These are phyloP conservation scores for Paraphoma sp. DNA, from an alignment of 2,329 filamentous ascomycete species.

Conservation along the genomic window DNA sequence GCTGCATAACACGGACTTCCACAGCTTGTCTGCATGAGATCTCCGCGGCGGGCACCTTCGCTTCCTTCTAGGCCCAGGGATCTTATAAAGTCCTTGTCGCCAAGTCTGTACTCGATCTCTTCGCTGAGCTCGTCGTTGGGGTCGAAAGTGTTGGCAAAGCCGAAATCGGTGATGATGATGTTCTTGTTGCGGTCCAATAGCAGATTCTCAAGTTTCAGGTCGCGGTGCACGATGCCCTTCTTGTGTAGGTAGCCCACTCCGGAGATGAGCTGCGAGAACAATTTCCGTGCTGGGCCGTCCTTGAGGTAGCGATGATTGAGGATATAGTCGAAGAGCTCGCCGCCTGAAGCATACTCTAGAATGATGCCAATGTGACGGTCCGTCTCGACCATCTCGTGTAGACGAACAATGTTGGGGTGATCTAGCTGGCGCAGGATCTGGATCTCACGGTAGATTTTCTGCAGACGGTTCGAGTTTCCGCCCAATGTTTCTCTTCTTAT, in stretches of 20 bases:
- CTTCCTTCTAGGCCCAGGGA: conserved; percentile 81
- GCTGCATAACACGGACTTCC: conserved; percentile 98
- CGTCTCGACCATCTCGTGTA: conserved; percentile 99
- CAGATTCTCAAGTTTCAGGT: conserved; percentile 95
- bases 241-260: conserved; percentile 98
- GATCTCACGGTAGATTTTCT: conserved; percentile 98
- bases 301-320: conserved; percentile 96
- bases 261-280: conserved; percentile 95
- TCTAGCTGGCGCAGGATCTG: conserved; percentile 85
- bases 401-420: conserved; percentile 94
- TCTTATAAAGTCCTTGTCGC: conserved; percentile 88
- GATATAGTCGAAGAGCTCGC: conserved; percentile 98
- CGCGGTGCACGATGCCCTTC: conserved; percentile 96
- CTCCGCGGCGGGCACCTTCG: conserved; percentile 81
- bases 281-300: conserved; percentile 84
- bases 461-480: conserved; percentile 83
- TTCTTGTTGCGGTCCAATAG: conserved; percentile 95
- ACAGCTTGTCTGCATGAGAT: conserved; percentile 99
- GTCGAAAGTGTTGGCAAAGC: conserved; percentile 97
- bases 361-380: conserved; percentile 98
- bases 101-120: conserved; percentile 86
- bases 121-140: conserved; percentile 85
- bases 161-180: conserved; percentile 99
- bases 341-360: conserved; percentile 95
- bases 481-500: conserved; percentile 92